phyloP scores from a whole-genome alignment of 371 early-diverging fungal species.

The Coemansia sp. region DNA sequence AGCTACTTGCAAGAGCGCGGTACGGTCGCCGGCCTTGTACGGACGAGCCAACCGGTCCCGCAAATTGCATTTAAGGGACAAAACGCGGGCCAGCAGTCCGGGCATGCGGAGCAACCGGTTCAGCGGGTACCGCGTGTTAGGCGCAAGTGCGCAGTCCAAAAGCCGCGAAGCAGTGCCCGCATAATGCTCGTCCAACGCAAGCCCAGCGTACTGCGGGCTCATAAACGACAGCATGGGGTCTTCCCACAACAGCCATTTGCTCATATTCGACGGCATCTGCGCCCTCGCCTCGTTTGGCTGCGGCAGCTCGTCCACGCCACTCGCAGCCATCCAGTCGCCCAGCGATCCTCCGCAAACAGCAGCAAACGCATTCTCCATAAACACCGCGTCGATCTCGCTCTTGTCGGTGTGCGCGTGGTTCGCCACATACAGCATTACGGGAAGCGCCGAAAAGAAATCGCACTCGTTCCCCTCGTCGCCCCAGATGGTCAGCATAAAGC shows the following conservation, averaged over 20 bases:
- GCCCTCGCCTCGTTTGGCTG: conserved; percentile 37
- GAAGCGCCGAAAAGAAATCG: conserved; percentile 75
- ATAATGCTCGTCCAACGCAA: conserved; percentile 69
- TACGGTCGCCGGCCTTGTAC: conserved; percentile 60
- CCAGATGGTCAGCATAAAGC: conserved; percentile 81
- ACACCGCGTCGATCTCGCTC: conserved; percentile 59
- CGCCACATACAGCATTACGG: conserved; percentile 73
- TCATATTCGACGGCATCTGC: conserved; percentile 69
- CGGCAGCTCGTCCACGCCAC: conserved; percentile 44
- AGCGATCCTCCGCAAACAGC: conserved; percentile 77
- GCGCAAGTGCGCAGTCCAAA: conserved; percentile 54
- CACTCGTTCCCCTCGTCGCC: conserved; percentile 92
- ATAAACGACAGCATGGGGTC: conserved; percentile 76
- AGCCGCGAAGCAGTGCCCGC: conserved; percentile 55
- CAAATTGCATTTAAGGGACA: conserved; percentile 68
- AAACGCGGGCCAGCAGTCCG: conserved; percentile 63
- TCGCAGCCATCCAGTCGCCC: conserved; percentile 64
- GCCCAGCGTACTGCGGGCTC: conserved; percentile 69
- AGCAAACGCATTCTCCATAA: conserved; percentile 66
- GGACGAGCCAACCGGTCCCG: conserved; percentile 64
- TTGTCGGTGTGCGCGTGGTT: conserved; percentile 69
- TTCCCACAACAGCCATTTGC: conserved; percentile 87
- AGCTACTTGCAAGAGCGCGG: conserved; percentile 54
- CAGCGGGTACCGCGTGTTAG: conserved; percentile 58
- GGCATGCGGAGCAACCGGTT: conserved; percentile 71